Evolutionary conservation across 31 red algal species (phyloP).

Genomic region (Asparagopsis taxiformis): DNA sequence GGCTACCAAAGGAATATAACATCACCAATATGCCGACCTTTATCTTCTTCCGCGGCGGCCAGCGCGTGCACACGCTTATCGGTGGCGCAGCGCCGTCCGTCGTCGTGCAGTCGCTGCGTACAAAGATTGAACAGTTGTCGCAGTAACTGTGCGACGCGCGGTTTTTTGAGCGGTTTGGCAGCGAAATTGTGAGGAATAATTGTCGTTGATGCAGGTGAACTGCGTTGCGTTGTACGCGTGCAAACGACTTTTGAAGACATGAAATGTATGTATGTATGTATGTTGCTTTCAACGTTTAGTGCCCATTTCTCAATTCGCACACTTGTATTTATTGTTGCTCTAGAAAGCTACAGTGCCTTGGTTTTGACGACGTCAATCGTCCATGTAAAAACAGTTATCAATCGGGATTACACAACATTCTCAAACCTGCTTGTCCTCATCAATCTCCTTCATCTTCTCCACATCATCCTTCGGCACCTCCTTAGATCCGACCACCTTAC

Average conservation of each 20-base stretch:
- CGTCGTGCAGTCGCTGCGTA: not conserved
- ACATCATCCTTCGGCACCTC: not conserved
- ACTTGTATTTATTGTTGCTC: no score
- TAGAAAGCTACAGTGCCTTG: no score
- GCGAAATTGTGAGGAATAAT: no score
- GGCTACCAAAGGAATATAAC: constrained; percentile 37
- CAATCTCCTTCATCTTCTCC: not conserved
- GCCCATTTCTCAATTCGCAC: no score
- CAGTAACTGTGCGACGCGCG: not conserved
- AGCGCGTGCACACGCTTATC: constrained; percentile 8
- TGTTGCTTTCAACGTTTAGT: no score
- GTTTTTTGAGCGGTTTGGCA: not conserved
- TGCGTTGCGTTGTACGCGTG: no score
- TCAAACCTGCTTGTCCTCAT: not conserved
- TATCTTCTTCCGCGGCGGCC: constrained; percentile 16
- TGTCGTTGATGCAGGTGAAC: no score
- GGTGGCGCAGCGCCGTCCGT: constrained; percentile 22
- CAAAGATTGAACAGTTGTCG: not conserved
- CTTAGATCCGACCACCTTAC: not conserved
- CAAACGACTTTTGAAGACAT: no score
- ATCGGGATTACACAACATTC: not conserved
- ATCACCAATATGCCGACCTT: constrained; percentile 53
- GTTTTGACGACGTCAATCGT: not conserved
- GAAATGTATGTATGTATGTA: no score
- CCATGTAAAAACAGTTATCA: not conserved